These are phyloP conservation scores for Alliaria petiolata DNA, from an alignment of 345 rosid species.

Conservation along the genomic window DNA sequence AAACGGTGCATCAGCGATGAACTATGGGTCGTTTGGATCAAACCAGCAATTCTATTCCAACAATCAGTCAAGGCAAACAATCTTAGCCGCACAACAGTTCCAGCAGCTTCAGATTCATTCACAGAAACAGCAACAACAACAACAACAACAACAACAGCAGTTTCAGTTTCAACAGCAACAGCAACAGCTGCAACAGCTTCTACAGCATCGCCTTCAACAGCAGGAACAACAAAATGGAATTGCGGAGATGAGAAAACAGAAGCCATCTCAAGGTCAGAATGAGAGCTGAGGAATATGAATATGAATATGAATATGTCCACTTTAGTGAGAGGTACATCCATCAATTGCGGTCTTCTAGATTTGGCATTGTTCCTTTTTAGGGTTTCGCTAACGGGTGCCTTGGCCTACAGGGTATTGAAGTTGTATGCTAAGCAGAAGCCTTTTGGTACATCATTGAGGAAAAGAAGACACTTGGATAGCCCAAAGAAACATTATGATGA, in stretches of 20 bases:
- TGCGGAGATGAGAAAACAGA: conserved; percentile 41
- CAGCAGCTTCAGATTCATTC: conserved; percentile 93
- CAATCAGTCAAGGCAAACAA: conserved; percentile 65
- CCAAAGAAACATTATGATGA: conserved; percentile 12
- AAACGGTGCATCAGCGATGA: conserved; percentile 65
- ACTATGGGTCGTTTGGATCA: conserved; percentile 52
- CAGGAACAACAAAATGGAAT: conserved; percentile 47
- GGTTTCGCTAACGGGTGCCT: conserved; percentile 20
- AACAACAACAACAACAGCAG: conserved; percentile 49
- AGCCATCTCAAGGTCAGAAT: conserved; percentile 45
- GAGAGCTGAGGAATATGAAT: conserved; percentile 34
- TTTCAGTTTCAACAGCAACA: conserved; percentile 47
- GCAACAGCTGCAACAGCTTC: conserved; percentile 46
- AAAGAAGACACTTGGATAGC: conserved; percentile 4
- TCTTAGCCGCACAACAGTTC: conserved; percentile 72
- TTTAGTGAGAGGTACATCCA: background rate
- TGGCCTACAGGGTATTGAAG: conserved; percentile 21
- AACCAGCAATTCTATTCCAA: conserved; percentile 63
- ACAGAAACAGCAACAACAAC: conserved; percentile 62
- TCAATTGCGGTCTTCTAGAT: background rate
- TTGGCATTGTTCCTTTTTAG: background rate
- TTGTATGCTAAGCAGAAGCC: background rate
- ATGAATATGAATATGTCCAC: background rate
- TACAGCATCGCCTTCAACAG: conserved; percentile 46
- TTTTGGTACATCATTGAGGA: background rate